A percentile compares a stretch with the other conserved stretches of the same genome.
Evolutionary conservation across 352 stramenopile genomes (phyloP).

Genomic region (Phytophthora pinifolia): DNA sequence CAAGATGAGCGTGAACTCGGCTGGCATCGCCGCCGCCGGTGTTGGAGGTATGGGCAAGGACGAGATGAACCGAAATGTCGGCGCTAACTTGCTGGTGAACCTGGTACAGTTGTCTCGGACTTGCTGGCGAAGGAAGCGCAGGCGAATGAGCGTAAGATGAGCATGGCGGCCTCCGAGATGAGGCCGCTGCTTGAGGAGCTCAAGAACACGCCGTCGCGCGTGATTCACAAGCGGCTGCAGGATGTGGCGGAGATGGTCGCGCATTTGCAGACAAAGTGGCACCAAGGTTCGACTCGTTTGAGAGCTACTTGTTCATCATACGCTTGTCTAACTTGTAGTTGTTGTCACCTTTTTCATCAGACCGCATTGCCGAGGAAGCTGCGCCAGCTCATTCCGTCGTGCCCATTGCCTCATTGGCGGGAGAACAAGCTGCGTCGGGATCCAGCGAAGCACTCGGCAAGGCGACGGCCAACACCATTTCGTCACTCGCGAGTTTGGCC

Average conservation of each 20-base stretch:
- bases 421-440: constrained; percentile 22
- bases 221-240: constrained; percentile 76
- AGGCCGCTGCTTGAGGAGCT: constrained; percentile 65
- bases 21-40: constrained; percentile 2
- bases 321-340: constrained; percentile 6
- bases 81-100: constrained; percentile 1
- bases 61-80: neutral
- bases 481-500: constrained; percentile 28
- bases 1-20: constrained; percentile 21
- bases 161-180: constrained; percentile 58
- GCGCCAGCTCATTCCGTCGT: constrained; percentile 20
- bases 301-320: neutral
- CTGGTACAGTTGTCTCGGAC: constrained; percentile 8
- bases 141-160: constrained; percentile 60
- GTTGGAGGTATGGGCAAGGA: constrained; percentile 5
- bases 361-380: constrained; percentile 39
- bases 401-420: constrained; percentile 19
- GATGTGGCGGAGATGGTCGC: constrained; percentile 77
- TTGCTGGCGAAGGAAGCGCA: constrained; percentile 44
- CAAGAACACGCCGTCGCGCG: constrained; percentile 49
- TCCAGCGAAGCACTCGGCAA: constrained; percentile 20
- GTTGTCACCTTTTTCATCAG: constrained; percentile 6
- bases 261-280: constrained; percentile 70
- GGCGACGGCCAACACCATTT: constrained; percentile 14
- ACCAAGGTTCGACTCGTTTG: constrained; percentile 43